Evolutionary conservation across 305 asterid species (phyloP), one percentile per base, ranked within the genome.

Genomic region (Fraxinus albicans): DNA sequence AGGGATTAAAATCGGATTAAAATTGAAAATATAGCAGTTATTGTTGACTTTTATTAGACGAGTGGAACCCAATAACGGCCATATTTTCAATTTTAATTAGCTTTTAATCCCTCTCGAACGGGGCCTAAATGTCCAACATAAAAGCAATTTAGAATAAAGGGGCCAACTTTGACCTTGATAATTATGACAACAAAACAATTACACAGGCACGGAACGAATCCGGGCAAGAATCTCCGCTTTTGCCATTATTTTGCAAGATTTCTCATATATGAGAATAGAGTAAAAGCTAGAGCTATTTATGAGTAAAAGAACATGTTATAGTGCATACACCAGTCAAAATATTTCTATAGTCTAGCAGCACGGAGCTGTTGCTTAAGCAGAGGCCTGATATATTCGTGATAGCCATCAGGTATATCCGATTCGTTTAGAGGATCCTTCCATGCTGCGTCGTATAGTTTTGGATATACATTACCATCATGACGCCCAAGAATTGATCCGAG

Each of bases 371-470:
- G 95, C 94, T 90, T 95, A 33, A 97, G 91, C 89, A 95, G 73
- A 25, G 99, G 99, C 89, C 89, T 90, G 25, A 97, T 58, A 80
- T 95, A 97, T 83, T 97, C 94, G 15, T 92, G 92, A 86, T 89
- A 95, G 77, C 99, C 99, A 77, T 93, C 98, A 3, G 97, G 88
- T 19, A 97, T 34, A 35, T 81, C 94, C 1, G 95, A 70, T 1
- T 95, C 93, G 31, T 97, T 97, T 80, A 97, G 77, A 13, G 99
- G 99, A 82, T 95, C 97, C 87, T 93, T 95, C 99, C 97, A 94
- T 27, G 99, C 99, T 23, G 93, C 99, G 81, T 93, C 97, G 4
- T 93, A 97, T 38, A 97, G 98, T 76, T 94, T 93, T 3, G 99
- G 99, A 84, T 97, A 97, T 74, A 97, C 99, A 76, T 97, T 94